These are phyloP conservation scores for Polyporus tsugae DNA, from an alignment of 1,284 basidiomycete species.

Conservation along the genomic window DNA sequence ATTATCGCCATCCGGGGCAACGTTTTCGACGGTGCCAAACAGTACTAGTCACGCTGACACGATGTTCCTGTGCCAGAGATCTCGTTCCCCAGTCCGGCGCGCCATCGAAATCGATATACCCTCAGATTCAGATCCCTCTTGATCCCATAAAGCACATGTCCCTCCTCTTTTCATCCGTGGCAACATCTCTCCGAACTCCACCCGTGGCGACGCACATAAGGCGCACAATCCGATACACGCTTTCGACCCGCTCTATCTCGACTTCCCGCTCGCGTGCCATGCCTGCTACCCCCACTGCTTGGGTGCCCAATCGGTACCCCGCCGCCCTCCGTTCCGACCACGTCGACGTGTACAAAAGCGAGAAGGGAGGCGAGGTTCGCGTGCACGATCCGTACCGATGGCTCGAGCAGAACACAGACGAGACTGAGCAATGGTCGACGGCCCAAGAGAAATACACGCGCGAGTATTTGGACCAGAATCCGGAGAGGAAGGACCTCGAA, in stretches of 20 bases:
- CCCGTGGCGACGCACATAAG: conserved; percentile 31
- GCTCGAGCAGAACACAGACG: conserved; percentile 68
- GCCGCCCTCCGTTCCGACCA: conserved; percentile 67
- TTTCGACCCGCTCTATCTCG: conserved; percentile 28
- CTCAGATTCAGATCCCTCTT: conserved; percentile 6
- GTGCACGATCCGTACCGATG: conserved; percentile 80
- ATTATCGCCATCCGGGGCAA: conserved; percentile 6
- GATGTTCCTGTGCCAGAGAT: conserved; percentile 29
- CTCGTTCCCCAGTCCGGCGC: conserved; percentile 21
- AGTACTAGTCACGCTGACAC: conserved; percentile 30
- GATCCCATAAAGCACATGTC: conserved; percentile 36
- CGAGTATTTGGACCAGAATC: conserved; percentile 66
- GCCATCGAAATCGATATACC: conserved; percentile 31
- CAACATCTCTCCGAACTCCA: conserved; percentile 35
- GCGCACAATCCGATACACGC: conserved; percentile 21
- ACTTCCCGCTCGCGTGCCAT: conserved; percentile 31
- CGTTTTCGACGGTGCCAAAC: conserved; percentile 5
- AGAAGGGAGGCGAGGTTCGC: conserved; percentile 61
- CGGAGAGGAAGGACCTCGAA: conserved; percentile 65
- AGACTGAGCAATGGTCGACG: conserved; percentile 71
- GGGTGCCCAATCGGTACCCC: conserved; percentile 65
- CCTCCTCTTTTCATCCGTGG: conserved; percentile 29
- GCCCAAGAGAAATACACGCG: conserved; percentile 71
- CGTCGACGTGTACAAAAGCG: conserved; percentile 74
- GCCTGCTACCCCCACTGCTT: conserved; percentile 43